Evolutionary conservation across 257 asterid species (phyloP).

Genomic region (Ligustrum vulgare): DNA sequence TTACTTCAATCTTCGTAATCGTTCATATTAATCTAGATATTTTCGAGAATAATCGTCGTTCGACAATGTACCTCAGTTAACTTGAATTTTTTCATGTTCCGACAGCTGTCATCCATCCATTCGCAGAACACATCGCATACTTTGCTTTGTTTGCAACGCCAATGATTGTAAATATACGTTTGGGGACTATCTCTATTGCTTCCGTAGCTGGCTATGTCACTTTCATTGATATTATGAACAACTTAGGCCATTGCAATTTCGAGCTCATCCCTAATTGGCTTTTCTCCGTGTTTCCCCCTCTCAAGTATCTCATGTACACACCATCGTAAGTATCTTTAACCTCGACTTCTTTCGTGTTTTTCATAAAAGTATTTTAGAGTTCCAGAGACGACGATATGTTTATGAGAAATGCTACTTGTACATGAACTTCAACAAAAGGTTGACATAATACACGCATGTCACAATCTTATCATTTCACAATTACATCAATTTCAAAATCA

Average conservation of each 20-base stretch:
- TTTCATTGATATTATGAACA: constrained; percentile 28
- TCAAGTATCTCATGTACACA: constrained; percentile 25
- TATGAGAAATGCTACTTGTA: too few species aligned
- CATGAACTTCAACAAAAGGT: too few species aligned
- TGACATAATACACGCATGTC: too few species aligned
- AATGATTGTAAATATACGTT: not conserved
- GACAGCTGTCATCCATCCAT: constrained; percentile 29
- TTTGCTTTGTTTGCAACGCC: constrained; percentile 18
- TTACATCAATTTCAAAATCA: too few species aligned
- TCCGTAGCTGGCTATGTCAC: constrained; percentile 2
- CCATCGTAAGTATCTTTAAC: constrained; percentile 30
- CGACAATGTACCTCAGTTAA: not conserved
- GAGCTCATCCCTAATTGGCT: constrained; percentile 33
- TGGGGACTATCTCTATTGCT: constrained; percentile 8
- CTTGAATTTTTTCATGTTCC: not conserved
- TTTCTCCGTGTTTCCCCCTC: constrained; percentile 21
- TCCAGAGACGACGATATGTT: not conserved
- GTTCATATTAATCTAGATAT: not conserved
- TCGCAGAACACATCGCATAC: constrained; percentile 17
- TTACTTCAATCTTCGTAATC: not conserved
- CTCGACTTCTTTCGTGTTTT: not conserved
- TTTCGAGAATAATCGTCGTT: too few species aligned
- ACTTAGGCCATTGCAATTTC: constrained; percentile 39
- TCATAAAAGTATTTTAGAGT: not conserved
- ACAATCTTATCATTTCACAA: too few species aligned